Evolutionary conservation across 78 protist species (phyloP).

Genomic region (Creolimax fragrantissima): DNA sequence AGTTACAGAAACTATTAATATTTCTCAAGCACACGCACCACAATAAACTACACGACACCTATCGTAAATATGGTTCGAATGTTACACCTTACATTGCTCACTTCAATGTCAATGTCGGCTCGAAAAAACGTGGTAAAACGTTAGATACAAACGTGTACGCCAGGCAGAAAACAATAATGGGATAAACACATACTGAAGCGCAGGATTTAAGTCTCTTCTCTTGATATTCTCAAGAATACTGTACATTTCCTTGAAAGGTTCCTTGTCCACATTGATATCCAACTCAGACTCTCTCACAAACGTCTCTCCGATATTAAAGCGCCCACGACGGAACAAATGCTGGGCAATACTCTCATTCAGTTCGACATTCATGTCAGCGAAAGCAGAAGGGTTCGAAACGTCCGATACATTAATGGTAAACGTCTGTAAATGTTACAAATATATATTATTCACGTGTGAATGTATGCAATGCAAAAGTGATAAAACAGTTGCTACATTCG

Average conservation of each 20-base stretch:
- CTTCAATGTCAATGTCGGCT: too few species aligned
- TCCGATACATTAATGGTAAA: background rate
- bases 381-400: background rate
- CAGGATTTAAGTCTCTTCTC: background rate
- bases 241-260: conserved; percentile 10
- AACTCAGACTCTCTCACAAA: background rate
- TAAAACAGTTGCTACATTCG: too few species aligned
- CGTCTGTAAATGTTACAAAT: too few species aligned
- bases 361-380: background rate
- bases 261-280: background rate
- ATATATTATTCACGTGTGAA: too few species aligned
- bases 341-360: conserved; percentile 41
- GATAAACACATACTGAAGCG: background rate
- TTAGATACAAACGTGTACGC: too few species aligned
- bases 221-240: background rate
- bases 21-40: background rate
- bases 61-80: too few species aligned
- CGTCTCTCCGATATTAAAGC: conserved; percentile 33
- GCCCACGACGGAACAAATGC: conserved; percentile 54
- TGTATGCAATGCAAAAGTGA: too few species aligned
- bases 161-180: too few species aligned
- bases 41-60: background rate
- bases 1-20: too few species aligned
- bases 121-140: too few species aligned
- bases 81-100: too few species aligned